Evolutionary conservation across 2,329 filamentous ascomycete species (phyloP).

Genomic region (Aspergillus vadensis): DNA sequence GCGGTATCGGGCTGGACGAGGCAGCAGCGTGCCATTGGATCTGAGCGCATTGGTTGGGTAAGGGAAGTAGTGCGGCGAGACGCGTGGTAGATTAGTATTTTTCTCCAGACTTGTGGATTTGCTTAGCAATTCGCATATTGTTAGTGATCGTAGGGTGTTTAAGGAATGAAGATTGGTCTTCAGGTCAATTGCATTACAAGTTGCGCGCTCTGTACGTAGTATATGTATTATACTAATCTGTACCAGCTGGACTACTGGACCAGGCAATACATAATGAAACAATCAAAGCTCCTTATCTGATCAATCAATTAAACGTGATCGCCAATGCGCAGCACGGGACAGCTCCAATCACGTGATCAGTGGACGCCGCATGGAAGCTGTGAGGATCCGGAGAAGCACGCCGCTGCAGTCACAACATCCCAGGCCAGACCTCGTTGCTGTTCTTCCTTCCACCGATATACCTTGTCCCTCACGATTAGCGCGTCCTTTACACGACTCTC

Average conservation of each 20-base stretch:
- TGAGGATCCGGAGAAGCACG: slow-evolving; percentile 8
- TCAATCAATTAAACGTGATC: background rate
- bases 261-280: background rate
- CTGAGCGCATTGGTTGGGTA: slow-evolving; percentile 52
- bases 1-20: slow-evolving; percentile 85
- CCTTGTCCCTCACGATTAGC: background rate
- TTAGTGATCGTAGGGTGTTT: background rate
- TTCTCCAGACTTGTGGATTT: background rate
- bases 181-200: background rate
- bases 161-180: background rate
- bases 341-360: slow-evolving; percentile 5
- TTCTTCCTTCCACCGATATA: background rate
- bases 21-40: slow-evolving; percentile 91
- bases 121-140: background rate
- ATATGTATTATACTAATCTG: background rate
- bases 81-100: background rate
- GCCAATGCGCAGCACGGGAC: slow-evolving; percentile 2
- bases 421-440: background rate
- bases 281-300: background rate
- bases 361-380: slow-evolving; percentile 3
- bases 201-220: background rate
- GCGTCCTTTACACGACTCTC: background rate
- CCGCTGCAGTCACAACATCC: slow-evolving; percentile 1
- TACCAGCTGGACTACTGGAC: background rate
- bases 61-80: background rate